Percentiles rank a stretch among this genome's conserved stretches.
These are phyloP conservation scores for Gentiana macrophylla DNA, from an alignment of 257 asterid species.

Conservation along the genomic window DNA sequence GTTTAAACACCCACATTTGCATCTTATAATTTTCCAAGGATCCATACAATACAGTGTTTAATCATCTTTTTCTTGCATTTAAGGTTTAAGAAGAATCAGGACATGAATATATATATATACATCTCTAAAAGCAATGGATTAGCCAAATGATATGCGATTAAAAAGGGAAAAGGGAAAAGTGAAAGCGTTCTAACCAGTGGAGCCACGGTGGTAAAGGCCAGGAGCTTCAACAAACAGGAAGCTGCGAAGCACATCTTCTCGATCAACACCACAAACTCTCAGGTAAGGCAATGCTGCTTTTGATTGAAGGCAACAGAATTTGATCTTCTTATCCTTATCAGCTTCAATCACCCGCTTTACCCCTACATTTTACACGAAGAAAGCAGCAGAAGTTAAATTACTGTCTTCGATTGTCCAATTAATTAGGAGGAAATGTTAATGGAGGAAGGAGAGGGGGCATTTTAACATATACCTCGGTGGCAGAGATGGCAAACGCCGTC, in stretches of 20 bases:
- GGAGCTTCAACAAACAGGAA: slow-evolving; percentile 80
- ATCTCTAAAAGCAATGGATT: no score
- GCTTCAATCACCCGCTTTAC: slow-evolving; percentile 73
- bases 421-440: no score
- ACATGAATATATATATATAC: no score
- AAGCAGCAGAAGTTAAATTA: background rate
- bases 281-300: slow-evolving; percentile 89
- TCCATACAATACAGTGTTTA: no score
- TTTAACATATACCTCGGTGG: slow-evolving; percentile 39
- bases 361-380: slow-evolving; percentile 34
- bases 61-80: no score
- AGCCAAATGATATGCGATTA: no score
- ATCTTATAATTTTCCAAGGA: no score
- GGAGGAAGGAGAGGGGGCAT: no score
- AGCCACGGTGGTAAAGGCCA: slow-evolving; percentile 74
- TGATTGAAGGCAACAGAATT: slow-evolving; percentile 88
- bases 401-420: no score
- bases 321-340: slow-evolving; percentile 65
- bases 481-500: slow-evolving; percentile 94
- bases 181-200: slow-evolving; percentile 46
- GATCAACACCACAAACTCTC: slow-evolving; percentile 44
- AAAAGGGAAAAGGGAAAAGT: background rate
- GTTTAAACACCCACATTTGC: no score
- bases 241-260: slow-evolving; percentile 70
- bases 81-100: no score